Conservation (phyloP, 192 early-diverging fungal genomes). For the Rhizophagus clarus region DNA sequence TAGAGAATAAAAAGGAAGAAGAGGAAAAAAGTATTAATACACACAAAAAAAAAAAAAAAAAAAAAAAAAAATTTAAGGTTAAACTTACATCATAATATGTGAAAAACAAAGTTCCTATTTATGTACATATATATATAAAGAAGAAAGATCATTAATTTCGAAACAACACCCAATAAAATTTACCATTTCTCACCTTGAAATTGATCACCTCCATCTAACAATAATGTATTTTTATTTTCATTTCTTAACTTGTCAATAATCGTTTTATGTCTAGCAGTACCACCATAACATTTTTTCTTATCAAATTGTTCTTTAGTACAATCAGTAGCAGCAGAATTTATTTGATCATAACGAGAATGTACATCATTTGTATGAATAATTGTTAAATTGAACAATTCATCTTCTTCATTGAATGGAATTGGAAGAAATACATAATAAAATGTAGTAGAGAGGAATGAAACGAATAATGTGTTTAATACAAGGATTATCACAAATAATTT, state of each 20-base stretch:
- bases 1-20: background rate
- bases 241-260: slow-evolving; percentile 56
- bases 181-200: slow-evolving; percentile 30
- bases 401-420: background rate
- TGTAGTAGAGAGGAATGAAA: background rate
- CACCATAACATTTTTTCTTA: slow-evolving; percentile 49
- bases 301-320: slow-evolving; percentile 38
- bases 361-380: slow-evolving; percentile 52
- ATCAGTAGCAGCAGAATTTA: slow-evolving; percentile 38
- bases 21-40: background rate
- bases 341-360: slow-evolving; percentile 41
- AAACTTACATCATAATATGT: slow-evolving; percentile 58
- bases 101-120: slow-evolving; percentile 66
- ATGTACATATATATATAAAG: background rate
- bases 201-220: slow-evolving; percentile 81
- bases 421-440: background rate
- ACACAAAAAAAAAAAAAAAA: background rate
- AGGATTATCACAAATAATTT: background rate
- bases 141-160: background rate
- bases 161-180: background rate
- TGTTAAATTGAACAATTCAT: slow-evolving; percentile 40
- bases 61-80: background rate
- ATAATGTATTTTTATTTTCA: slow-evolving; percentile 50
- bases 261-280: slow-evolving; percentile 65
- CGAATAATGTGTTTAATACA: background rate